A percentile compares a stretch with the other conserved stretches of the same genome.
phyloP scores from a whole-genome alignment of 345 rosid species.

The Populus nigra region DNA sequence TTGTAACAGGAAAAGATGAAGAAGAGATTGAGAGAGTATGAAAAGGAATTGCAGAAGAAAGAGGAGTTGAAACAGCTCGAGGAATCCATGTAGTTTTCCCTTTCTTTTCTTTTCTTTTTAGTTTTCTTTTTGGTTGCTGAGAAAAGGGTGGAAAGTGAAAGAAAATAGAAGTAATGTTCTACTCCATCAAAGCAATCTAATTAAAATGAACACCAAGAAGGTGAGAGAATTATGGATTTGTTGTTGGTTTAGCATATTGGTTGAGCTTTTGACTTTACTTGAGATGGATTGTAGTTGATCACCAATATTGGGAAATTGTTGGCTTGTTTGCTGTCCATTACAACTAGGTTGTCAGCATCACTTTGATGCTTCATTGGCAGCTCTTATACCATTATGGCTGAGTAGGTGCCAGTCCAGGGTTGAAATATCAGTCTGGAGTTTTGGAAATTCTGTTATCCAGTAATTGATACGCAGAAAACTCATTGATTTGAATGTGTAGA shows the following conservation, averaged over 20 bases:
- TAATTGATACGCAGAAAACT: no score
- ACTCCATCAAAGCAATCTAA: background rate
- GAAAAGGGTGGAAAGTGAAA: background rate
- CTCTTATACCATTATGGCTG: no score
- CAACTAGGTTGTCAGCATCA: no score
- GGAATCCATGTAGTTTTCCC: conserved; percentile 27
- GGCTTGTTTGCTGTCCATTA: no score
- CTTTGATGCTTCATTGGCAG: no score
- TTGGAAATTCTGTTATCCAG: no score
- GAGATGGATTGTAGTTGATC: no score
- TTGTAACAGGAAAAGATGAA: conserved; percentile 64
- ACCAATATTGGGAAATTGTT: no score
- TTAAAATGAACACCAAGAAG: background rate
- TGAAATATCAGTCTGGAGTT: no score
- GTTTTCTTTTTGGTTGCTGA: background rate
- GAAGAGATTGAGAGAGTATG: conserved; percentile 61
- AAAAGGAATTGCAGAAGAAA: conserved; percentile 52
- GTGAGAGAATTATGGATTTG: background rate
- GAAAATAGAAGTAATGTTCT: background rate
- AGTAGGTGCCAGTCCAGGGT: no score
- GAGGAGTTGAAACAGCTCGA: conserved; percentile 46
- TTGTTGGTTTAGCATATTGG: background rate
- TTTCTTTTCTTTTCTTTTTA: background rate
- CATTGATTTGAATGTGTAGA: no score
- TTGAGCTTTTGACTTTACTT: no score